Evolutionary conservation across 2,329 filamentous ascomycete species (phyloP).

Genomic region (Camillea tinctor): DNA sequence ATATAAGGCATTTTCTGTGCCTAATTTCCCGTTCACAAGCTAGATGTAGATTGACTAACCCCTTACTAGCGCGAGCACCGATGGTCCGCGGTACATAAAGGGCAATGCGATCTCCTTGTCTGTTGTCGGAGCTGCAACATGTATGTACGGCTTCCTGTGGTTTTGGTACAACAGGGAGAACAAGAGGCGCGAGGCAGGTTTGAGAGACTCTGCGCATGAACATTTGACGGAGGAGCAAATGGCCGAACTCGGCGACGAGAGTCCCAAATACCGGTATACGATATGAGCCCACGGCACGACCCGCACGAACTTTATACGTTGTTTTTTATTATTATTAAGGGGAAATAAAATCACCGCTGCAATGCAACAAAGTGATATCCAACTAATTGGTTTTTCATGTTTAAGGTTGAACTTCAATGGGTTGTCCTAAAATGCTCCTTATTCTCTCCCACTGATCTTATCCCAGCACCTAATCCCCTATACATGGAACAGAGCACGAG

Average conservation of each 20-base stretch:
- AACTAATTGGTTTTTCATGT: too few species aligned
- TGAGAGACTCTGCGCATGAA: conserved; percentile 38
- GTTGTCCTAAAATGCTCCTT: too few species aligned
- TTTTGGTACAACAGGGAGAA: conserved; percentile 51
- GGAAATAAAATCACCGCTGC: too few species aligned
- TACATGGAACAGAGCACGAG: too few species aligned
- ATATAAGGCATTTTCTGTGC: background rate
- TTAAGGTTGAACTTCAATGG: too few species aligned
- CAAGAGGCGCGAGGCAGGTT: conserved; percentile 39
- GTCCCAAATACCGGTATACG: conserved; percentile 48
- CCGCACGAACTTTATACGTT: too few species aligned
- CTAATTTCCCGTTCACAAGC: background rate
- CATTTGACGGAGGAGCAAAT: conserved; percentile 46
- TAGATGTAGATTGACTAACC: conserved; percentile 14
- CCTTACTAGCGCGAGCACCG: conserved; percentile 38
- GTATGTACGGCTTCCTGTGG: conserved; percentile 56
- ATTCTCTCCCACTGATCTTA: too few species aligned
- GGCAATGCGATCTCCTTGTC: conserved; percentile 62
- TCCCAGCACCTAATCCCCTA: too few species aligned
- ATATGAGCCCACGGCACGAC: conserved; percentile 20
- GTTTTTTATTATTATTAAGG: too few species aligned
- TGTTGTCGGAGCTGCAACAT: conserved; percentile 53
- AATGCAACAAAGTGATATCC: too few species aligned
- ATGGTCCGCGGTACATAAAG: conserved; percentile 57
- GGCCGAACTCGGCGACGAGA: conserved; percentile 52